phyloP scores from a whole-genome alignment of 768 basidiomycete species.

The Kwoniella heveanensis region DNA sequence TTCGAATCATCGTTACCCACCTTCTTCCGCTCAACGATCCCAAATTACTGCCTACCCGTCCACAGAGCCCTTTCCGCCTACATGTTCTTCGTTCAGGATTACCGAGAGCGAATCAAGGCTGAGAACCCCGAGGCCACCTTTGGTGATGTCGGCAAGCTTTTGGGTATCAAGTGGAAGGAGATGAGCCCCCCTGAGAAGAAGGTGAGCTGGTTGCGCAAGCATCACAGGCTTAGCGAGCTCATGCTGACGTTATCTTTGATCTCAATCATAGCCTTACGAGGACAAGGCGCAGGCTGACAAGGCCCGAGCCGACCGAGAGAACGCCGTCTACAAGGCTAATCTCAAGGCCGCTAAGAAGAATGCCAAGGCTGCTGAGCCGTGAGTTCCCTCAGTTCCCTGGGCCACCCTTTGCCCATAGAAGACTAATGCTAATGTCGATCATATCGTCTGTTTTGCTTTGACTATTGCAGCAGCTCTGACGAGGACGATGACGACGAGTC shows the following conservation, averaged over 20 bases:
- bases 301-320: conserved; percentile 77
- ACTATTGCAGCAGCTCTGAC: conserved; percentile 19
- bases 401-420: no score
- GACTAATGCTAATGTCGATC: no score
- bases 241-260: conserved; percentile 12
- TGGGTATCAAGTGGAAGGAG: conserved; percentile 97
- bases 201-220: no score
- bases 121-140: conserved; percentile 95
- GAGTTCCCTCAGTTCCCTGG: no score
- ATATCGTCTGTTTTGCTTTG: not conserved
- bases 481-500: conserved; percentile 34
- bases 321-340: conserved; percentile 54
- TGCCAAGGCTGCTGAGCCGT: conserved; percentile 26
- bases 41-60: no score
- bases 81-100: conserved; percentile 98
- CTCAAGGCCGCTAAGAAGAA: conserved; percentile 29
- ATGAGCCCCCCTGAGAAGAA: conserved; percentile 88
- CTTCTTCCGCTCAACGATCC: no score
- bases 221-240: no score
- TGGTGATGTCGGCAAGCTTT: conserved; percentile 87
- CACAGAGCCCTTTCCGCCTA: conserved; percentile 83
- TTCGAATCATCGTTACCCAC: not conserved
- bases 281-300: conserved; percentile 87
- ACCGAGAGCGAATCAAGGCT: conserved; percentile 90
- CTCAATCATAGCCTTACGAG: conserved; percentile 88